These are phyloP conservation scores for Alternaria sp. DNA, from an alignment of 2,329 filamentous ascomycete genomes.

Conservation along the genomic window DNA sequence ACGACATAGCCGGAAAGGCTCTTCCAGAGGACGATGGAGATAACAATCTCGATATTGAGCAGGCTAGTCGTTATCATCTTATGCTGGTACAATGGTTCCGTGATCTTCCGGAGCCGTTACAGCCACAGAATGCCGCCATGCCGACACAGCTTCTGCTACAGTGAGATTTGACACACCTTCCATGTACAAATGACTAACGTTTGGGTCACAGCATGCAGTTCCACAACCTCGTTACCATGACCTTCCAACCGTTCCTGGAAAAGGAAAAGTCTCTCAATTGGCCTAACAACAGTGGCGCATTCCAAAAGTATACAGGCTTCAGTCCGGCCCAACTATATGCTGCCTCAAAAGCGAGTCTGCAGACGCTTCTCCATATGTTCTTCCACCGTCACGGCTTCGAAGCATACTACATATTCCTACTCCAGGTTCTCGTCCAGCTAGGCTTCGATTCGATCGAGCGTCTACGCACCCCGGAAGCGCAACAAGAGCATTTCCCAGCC, in stretches of 20 bases:
- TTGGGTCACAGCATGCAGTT: slow-evolving; percentile 4
- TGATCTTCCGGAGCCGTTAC: neutral
- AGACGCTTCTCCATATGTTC: slow-evolving; percentile 7
- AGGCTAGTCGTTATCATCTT: neutral
- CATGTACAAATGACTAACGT: neutral
- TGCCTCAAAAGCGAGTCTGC: slow-evolving; percentile 5
- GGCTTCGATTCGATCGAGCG: slow-evolving; percentile 4
- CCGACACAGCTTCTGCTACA: slow-evolving; percentile 10
- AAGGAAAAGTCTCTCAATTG: neutral
- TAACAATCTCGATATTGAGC: neutral
- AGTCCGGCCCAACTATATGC: neutral
- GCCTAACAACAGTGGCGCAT: neutral
- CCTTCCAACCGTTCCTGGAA: slow-evolving; percentile 2
- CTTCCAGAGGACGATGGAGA: neutral
- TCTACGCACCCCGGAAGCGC: neutral
- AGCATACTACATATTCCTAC: slow-evolving; percentile 3
- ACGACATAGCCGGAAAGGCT: slow-evolving; percentile 7
- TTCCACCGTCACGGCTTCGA: slow-evolving; percentile 9
- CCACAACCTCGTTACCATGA: slow-evolving; percentile 11
- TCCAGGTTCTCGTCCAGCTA: slow-evolving; percentile 7
- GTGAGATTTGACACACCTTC: neutral
- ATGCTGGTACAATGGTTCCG: slow-evolving; percentile 6
- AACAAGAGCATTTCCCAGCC: neutral
- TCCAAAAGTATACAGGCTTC: neutral
- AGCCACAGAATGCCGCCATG: slow-evolving; percentile 3